Conservation (phyloP, 2,329 filamentous ascomycete species). For the Fusarium nisikadoi region DNA sequence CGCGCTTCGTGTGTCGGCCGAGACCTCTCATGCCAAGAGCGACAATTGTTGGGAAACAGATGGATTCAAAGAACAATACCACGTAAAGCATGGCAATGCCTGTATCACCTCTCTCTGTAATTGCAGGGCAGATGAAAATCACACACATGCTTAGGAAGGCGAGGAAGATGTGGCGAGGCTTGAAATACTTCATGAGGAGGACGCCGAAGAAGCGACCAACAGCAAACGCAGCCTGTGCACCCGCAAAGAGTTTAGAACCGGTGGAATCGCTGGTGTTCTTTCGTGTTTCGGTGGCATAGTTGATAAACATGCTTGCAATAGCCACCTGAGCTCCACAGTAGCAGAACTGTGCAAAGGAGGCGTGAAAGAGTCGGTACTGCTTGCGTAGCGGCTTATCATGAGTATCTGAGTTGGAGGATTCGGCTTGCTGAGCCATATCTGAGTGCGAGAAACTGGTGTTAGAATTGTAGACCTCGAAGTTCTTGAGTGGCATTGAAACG, state of each 20-base stretch:
- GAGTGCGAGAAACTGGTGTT: slow-evolving; percentile 40
- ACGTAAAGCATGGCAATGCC: slow-evolving; percentile 73
- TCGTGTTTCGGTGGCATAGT: slow-evolving; percentile 72
- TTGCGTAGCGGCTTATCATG: slow-evolving; percentile 72
- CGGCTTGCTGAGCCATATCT: slow-evolving; percentile 72
- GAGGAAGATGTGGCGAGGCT: slow-evolving; percentile 75
- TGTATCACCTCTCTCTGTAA: slow-evolving; percentile 56
- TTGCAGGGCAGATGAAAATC: slow-evolving; percentile 66
- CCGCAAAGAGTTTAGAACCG: slow-evolving; percentile 76
- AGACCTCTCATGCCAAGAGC: slow-evolving; percentile 80
- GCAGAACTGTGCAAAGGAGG: slow-evolving; percentile 79
- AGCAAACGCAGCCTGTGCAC: slow-evolving; percentile 78
- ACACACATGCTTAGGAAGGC: slow-evolving; percentile 72
- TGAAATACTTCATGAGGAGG: slow-evolving; percentile 72
- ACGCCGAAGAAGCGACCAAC: slow-evolving; percentile 76
- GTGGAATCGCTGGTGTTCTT: slow-evolving; percentile 60
- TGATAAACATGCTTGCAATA: slow-evolving; percentile 77
- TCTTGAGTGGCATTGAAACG: not conserved
- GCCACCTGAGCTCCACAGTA: slow-evolving; percentile 79
- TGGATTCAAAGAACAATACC: slow-evolving; percentile 81
- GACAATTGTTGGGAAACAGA: slow-evolving; percentile 85
- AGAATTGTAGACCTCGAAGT: not conserved
- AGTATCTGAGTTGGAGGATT: slow-evolving; percentile 62
- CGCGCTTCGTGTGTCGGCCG: slow-evolving; percentile 80
- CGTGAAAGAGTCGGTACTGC: slow-evolving; percentile 81